Evolutionary conservation across 345 rosid genomes (phyloP).

Genomic region (Camelina laxa): DNA sequence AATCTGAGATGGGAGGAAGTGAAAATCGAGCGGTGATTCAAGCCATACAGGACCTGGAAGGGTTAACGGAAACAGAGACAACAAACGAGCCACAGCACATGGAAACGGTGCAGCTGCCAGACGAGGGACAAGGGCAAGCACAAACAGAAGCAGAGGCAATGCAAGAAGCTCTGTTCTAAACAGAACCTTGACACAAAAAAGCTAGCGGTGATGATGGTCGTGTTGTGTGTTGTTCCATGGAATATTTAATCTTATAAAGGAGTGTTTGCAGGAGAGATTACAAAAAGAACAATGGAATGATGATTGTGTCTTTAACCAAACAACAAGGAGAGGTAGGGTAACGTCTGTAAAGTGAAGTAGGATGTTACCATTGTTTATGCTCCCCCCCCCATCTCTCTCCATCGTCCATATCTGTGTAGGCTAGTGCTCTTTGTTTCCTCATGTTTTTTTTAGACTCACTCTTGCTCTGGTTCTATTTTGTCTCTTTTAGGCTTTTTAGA

Average conservation of each 20-base stretch:
- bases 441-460: conserved; percentile 27
- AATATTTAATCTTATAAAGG: conserved; percentile 22
- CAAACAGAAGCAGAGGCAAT: conserved; percentile 43
- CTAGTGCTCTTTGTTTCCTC: conserved; percentile 15
- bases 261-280: conserved; percentile 33
- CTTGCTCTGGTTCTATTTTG: conserved; percentile 24
- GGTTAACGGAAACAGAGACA: conserved; percentile 59
- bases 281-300: conserved; percentile 11
- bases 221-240: conserved; percentile 36
- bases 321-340: conserved; percentile 40
- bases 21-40: conserved; percentile 51
- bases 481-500: conserved; percentile 28
- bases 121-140: conserved; percentile 24
- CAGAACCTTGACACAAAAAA: conserved; percentile 5
- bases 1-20: conserved; percentile 51
- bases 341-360: conserved; percentile 43
- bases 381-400: not conserved
- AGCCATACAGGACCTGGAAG: conserved; percentile 76
- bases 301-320: conserved; percentile 43
- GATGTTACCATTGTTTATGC: conserved; percentile 44
- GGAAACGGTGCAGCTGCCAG: conserved; percentile 32
- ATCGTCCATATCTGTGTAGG: conserved; percentile 34
- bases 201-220: conserved; percentile 24
- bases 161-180: conserved; percentile 45
- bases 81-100: conserved; percentile 40